Evolutionary conservation across 1,284 basidiomycete genomes (phyloP), one percentile per base, ranked within the genome.

Genomic region (Lentinus polychrous): DNA sequence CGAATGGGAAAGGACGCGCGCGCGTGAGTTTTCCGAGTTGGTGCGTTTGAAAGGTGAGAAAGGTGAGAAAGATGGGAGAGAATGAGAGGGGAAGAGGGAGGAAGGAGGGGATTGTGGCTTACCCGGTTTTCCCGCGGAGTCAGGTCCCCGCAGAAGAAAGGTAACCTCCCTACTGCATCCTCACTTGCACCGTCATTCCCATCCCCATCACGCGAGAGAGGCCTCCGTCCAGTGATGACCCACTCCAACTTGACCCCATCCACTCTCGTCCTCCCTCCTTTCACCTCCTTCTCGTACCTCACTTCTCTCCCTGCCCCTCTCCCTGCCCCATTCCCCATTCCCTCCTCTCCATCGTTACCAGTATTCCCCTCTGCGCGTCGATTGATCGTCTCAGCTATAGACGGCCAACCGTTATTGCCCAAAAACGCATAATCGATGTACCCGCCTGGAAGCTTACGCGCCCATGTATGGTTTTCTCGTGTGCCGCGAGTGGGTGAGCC

Each of bases 131-230:
- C 55, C 42, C 83, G 65, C 2, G 79, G 74, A 5, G 83, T 86
- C 2, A 84, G 62, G 59, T 86, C 83, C 18, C 81, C 80, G 56
- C 84, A 87, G 59, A 81, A 86, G 59, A 86, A 86, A n/a, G 84
- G 83, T 11, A 80, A 57, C 1, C 57, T 53, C 1, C 74, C 70
- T 0, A 66, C 62, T 4, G 52, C 51, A 7, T 54, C 54, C 32
- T 41, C 45, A 52, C 2, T 52, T 46, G 15, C 37, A 15, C 7
- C 7, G 15, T 8, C 15, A 8, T 17, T 15, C 32, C 59, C 57
- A 24, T 49, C 27, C 10, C 27, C 27, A 27, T n/a, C n/a, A n/a
- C n/a, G n/a, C n/a, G n/a, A n/a, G n/a, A 27, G 35, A 4, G 27
- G 5, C 12, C 50, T 52, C 0, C 79, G 67, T 0, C 67, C 62